Base-by-base conservation (phyloP, 169 alveolate genomes). In the Eimeria acervulina region DNA sequence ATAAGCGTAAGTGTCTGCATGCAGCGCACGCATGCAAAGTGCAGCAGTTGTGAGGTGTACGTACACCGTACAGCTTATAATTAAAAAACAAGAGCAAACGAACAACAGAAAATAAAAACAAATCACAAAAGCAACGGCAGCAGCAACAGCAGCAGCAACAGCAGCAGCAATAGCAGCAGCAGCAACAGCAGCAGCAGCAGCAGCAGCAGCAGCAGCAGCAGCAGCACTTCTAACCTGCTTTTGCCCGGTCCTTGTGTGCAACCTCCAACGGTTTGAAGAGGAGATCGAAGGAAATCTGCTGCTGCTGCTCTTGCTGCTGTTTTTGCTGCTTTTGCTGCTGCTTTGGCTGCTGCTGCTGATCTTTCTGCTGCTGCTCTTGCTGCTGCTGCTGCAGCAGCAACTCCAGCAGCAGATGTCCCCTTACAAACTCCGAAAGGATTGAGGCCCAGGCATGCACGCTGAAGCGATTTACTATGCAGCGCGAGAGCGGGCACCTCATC, bases 391-490 rank as follows among this genome's bases (percentile, higher is more conserved):
- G 55, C 55, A 7, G 55, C 55, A 47, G 55, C 55, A 12, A 5
- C 12, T 47, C 55, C 12, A 47, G 55, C 55, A 47, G 12, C 55
- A 47, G 55, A 47, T 47, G 55, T 47, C 55, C 55, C 55, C 55
- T 47, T 47, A 47, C 26, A 17, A 84, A 84, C 51, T 84, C 92
- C 1, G 51, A 68, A 7, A 47, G n/a, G 51, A 84, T 84, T 21
- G 61, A 33, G 26, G 31, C 21, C 92, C 92, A 84, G n/a, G 92
- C 92, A 31, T 47, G 33, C 15, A 52, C 28, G 13, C 72, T 42
- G 76, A 84, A 84, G 26, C 92, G 42, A 36, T 84, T 84, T 12
- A 84, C 92, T 1, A 84, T 61, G 4, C 72, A 52, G 8, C 92
- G 42, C 47, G 92, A 51, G 28, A 84, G 52, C 15, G 92, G 92